Percentiles rank a stretch among this genome's conserved stretches.
Evolutionary conservation across 371 early-diverging fungal genomes (phyloP).

Genomic region (Caulochytrium protostelioides): DNA sequence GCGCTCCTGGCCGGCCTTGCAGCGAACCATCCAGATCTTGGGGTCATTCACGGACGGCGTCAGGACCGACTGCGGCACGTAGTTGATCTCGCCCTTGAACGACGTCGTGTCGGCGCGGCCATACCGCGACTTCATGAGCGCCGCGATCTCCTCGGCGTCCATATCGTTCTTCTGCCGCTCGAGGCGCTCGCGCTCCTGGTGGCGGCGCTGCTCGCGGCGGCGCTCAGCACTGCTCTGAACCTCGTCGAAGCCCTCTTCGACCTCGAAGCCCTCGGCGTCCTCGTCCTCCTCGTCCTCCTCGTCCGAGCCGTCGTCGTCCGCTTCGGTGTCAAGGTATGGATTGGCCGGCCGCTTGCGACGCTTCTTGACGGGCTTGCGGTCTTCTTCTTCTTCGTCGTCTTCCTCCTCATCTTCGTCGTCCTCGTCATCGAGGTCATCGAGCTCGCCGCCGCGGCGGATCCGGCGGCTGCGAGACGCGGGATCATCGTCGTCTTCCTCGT

Average conservation of each 20-base stretch:
- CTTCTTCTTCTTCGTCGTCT: conserved; percentile 14
- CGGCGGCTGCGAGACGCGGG: no score
- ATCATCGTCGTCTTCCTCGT: no score
- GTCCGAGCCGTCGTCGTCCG: conserved; percentile 51
- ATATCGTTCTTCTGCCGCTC: conserved; percentile 41
- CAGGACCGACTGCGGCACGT: conserved; percentile 54
- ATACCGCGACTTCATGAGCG: conserved; percentile 52
- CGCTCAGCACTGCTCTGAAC: conserved; percentile 30
- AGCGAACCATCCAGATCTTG: conserved; percentile 80
- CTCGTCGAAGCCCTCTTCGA: conserved; percentile 46
- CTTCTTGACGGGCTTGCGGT: conserved; percentile 13
- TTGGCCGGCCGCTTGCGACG: conserved; percentile 18
- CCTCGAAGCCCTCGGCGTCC: conserved; percentile 2
- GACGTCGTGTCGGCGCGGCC: conserved; percentile 18
- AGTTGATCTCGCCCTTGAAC: conserved; percentile 35
- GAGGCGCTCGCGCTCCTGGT: conserved; percentile 45
- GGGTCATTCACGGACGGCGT: conserved; percentile 77
- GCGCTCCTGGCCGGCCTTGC: conserved; percentile 75
- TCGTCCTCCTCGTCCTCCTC: conserved; percentile 51
- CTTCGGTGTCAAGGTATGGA: conserved; percentile 41
- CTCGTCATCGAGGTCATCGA: conserved; percentile 33
- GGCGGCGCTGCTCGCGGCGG: conserved; percentile 19
- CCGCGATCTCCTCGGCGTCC: conserved; percentile 68
- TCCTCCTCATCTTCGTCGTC: conserved; percentile 30
- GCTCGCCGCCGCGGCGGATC: no score